Evolutionary conservation across 371 early-diverging fungal species (phyloP), one percentile per base, ranked within the genome.

Genomic region (Actinomucor elegans): DNA sequence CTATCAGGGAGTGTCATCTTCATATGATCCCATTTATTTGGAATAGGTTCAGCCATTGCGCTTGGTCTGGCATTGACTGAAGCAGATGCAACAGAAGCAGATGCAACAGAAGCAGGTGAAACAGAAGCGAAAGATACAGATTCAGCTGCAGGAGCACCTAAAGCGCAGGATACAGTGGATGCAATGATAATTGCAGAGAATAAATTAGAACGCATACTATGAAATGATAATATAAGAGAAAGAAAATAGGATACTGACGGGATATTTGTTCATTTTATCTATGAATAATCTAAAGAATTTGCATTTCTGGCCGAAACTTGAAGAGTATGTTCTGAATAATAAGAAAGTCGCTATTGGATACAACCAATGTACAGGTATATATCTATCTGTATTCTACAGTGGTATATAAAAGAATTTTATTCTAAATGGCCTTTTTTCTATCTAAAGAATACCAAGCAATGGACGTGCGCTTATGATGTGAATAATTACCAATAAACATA

Each of bases 1-100:
- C 56, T 42, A 7, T 48, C 56, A 7, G 48, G 56, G 11, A 48
- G 26, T 33, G 48, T 48, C 5, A 48, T 33, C 18, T 48, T 55
- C 42, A 48, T 55, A 12, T 23, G 38, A 1, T 15, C 34, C 56
- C 48, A 48, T 17, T 23, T 41, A 24, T 32, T 33, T 12, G 32
- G 41, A n/a, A n/a, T n/a, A n/a, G n/a, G n/a, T n/a, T n/a, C n/a
- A n/a, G n/a, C n/a, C n/a, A n/a, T n/a, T n/a, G n/a, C n/a, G n/a
- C n/a, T n/a, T n/a, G n/a, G n/a, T 32, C 42, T 29, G n/a, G 52
- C 42, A 42, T 52, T 33, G 10, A 15, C 20, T 3, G 41, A 41
- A 7, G 23, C 42, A 21, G n/a, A 6, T 4, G 41, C 23, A 3
- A 15, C n/a, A 8, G 41, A 10, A 2, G 9, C 14, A 6, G 5